Evolutionary conservation across 1,284 basidiomycete genomes (phyloP).

Genomic region (Pyrrhoderma lamaoense): DNA sequence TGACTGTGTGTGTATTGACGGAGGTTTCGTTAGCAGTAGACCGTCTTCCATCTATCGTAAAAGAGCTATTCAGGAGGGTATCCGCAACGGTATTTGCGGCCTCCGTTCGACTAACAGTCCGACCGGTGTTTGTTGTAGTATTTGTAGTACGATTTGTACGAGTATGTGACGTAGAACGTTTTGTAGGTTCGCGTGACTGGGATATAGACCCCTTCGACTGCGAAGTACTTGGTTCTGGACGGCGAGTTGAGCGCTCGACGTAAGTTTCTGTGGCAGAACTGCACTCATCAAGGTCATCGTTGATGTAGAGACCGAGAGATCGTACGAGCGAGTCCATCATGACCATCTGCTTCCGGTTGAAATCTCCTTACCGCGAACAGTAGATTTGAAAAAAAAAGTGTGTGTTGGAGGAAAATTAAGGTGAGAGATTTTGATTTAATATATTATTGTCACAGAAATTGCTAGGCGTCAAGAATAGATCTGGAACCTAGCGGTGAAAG

Average conservation of each 20-base stretch:
- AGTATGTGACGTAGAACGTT: not conserved
- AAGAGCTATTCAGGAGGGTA: too few relatives aligned
- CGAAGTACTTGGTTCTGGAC: not conserved
- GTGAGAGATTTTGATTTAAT: too few relatives aligned
- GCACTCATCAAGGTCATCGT: constrained; percentile 18
- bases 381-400: too few relatives aligned
- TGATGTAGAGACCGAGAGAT: not conserved
- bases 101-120: not conserved
- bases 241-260: constrained; percentile 4
- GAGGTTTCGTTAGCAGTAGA: constrained; percentile 1
- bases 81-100: not conserved
- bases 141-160: not conserved
- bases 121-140: not conserved
- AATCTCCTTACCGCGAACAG: too few relatives aligned
- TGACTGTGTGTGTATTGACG: not conserved
- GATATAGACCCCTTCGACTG: not conserved
- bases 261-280: constrained; percentile 14
- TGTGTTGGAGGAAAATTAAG: too few relatives aligned
- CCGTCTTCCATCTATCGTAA: not conserved
- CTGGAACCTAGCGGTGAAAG: too few relatives aligned
- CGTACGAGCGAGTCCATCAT: too few relatives aligned
- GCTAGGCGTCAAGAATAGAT: too few relatives aligned
- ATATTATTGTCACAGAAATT: too few relatives aligned
- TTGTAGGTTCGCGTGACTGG: too few relatives aligned
- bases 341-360: too few relatives aligned